Percentiles rank a stretch among this genome's conserved stretches.
Evolutionary conservation across 768 basidiomycete genomes (phyloP).

Genomic region (Mycena latifolia): DNA sequence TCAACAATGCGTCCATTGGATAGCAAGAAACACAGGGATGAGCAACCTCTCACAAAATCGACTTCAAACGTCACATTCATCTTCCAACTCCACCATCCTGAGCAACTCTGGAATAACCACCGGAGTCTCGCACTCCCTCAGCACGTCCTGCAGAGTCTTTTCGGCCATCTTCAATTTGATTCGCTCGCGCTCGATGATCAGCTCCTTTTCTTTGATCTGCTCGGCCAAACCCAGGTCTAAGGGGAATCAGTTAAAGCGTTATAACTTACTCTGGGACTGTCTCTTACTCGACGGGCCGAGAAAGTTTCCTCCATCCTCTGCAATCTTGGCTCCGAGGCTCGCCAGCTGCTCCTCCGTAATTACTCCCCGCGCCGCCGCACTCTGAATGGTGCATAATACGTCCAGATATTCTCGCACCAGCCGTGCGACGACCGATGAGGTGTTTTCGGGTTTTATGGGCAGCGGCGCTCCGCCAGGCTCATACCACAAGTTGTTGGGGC

Average conservation of each 20-base stretch:
- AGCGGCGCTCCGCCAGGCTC: neutral
- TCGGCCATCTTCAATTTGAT: constrained; percentile 12
- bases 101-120: constrained; percentile 27
- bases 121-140: constrained; percentile 31
- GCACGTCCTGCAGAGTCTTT: constrained; percentile 23
- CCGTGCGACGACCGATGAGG: constrained; percentile 8
- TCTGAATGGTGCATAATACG: constrained; percentile 13
- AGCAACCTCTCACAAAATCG: neutral
- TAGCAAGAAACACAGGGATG: neutral
- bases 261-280: no score
- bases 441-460: neutral
- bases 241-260: no score
- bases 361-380: constrained; percentile 16
- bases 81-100: constrained; percentile 14
- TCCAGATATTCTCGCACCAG: constrained; percentile 24
- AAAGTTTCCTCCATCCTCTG: neutral
- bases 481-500: no score
- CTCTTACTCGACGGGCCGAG: neutral
- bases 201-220: constrained; percentile 1
- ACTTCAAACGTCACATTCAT: no score
- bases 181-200: constrained; percentile 9
- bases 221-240: neutral
- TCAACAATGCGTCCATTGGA: neutral
- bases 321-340: neutral
- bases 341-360: constrained; percentile 7